Evolutionary conservation across 2,329 filamentous ascomycete genomes (phyloP).

Genomic region (Mollisiaceae sp.): DNA sequence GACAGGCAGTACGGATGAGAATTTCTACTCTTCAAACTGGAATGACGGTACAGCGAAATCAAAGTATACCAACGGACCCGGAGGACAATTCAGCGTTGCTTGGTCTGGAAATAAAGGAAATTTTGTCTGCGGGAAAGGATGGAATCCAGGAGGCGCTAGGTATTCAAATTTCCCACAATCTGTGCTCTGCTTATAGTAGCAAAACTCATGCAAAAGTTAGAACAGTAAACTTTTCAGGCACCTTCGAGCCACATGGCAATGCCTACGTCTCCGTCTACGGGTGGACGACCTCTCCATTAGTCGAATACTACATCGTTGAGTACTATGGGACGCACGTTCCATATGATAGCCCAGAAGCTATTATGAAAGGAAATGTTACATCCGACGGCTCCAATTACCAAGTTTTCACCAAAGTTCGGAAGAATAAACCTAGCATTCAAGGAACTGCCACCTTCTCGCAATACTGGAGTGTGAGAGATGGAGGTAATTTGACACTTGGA

Average conservation of each 20-base stretch:
- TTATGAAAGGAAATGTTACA: conserved; percentile 8
- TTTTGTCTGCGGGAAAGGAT: conserved; percentile 15
- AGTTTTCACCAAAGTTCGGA: not conserved
- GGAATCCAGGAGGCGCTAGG: conserved; percentile 11
- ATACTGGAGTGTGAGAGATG: conserved; percentile 3
- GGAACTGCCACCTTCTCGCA: conserved; percentile 9
- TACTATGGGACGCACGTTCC: not conserved
- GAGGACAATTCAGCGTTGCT: conserved; percentile 6
- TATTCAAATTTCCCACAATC: not conserved
- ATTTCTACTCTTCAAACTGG: conserved; percentile 12
- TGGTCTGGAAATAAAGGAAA: conserved; percentile 16
- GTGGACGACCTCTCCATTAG: conserved; percentile 4
- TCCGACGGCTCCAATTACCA: not conserved
- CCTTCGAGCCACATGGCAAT: not conserved
- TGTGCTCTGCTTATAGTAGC: not conserved
- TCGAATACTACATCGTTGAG: conserved; percentile 15
- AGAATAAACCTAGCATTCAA: conserved; percentile 12
- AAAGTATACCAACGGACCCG: conserved; percentile 8
- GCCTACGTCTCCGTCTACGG: conserved; percentile 9
- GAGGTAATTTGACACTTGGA: not conserved
- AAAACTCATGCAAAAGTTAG: not conserved
- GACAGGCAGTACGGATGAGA: not conserved
- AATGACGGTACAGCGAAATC: conserved; percentile 1
- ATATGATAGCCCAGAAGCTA: not conserved
- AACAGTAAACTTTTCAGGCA: conserved; percentile 1